These are phyloP conservation scores for Rhodotorula diobovata DNA, from an alignment of 768 basidiomycete species.

Conservation along the genomic window DNA sequence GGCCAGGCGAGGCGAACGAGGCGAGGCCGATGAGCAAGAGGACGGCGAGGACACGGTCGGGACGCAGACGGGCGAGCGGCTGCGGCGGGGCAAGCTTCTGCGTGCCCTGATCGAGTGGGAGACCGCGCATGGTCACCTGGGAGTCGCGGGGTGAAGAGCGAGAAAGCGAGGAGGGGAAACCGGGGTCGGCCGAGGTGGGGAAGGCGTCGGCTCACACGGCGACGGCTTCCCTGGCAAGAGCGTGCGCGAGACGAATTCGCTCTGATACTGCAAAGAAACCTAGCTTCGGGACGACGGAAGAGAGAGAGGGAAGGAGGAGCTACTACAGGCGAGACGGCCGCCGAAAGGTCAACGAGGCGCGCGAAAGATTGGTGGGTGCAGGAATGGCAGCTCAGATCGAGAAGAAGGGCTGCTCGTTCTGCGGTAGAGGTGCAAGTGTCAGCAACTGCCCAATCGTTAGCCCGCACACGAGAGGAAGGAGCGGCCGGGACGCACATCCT, in stretches of 20 bases:
- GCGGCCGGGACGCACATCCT: constrained; percentile 10
- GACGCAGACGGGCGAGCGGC: not conserved
- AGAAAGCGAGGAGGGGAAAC: not conserved
- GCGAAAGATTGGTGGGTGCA: too few species aligned
- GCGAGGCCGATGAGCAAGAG: not conserved
- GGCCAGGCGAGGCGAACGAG: not conserved
- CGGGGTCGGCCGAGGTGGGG: not conserved
- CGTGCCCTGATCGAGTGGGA: not conserved
- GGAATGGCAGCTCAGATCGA: constrained; percentile 1
- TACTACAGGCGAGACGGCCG: not conserved
- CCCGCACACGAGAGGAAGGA: not conserved
- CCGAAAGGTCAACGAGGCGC: not conserved
- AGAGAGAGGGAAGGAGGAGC: not conserved
- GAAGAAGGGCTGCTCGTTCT: constrained; percentile 31
- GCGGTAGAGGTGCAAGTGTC: not conserved
- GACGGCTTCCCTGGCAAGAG: too few species aligned
- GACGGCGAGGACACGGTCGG: too few species aligned
- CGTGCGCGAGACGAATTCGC: too few species aligned
- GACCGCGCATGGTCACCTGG: not conserved
- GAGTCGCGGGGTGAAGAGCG: not conserved
- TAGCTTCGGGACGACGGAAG: too few species aligned
- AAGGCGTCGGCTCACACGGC: too few species aligned
- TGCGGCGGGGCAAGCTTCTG: not conserved
- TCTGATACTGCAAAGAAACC: too few species aligned
- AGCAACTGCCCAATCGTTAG: not conserved